Percentiles rank a stretch among this genome's conserved stretches.
These are phyloP conservation scores for Suillus decipiens DNA, from an alignment of 768 basidiomycete genomes.

Conservation along the genomic window DNA sequence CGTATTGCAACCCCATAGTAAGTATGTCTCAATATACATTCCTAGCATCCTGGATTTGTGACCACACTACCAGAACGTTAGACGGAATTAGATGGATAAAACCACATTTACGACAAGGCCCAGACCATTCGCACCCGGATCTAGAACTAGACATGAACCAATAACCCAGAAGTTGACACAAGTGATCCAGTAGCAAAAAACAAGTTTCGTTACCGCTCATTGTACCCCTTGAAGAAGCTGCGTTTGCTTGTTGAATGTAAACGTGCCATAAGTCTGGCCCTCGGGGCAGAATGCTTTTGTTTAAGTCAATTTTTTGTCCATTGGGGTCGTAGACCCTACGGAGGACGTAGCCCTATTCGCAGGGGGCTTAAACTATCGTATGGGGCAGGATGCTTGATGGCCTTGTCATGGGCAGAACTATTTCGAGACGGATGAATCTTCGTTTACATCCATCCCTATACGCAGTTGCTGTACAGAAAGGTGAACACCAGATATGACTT, in stretches of 20 bases:
- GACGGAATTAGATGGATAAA: not conserved
- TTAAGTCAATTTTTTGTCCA: no score
- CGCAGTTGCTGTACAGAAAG: not conserved
- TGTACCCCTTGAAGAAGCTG: not conserved
- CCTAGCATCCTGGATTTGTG: not conserved
- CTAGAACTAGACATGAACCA: not conserved
- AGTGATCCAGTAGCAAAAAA: not conserved
- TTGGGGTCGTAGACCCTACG: no score
- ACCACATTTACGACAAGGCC: not conserved
- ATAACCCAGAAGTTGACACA: not conserved
- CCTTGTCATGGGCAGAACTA: not conserved
- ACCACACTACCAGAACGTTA: not conserved
- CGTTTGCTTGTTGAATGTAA: not conserved
- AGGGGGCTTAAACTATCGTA: no score
- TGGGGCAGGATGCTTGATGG: not conserved
- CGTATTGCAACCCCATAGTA: not conserved
- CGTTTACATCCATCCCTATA: not conserved
- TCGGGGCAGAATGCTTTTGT: no score
- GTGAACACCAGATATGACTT: not conserved
- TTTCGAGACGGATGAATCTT: no score
- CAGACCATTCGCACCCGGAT: not conserved
- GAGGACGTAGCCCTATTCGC: no score
- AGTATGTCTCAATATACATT: not conserved
- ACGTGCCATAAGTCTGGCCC: not conserved
- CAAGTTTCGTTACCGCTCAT: not conserved